These are phyloP conservation scores for Tripterygium wilfordii DNA, from an alignment of 177 flowering plant genomes.

Conservation along the genomic window DNA sequence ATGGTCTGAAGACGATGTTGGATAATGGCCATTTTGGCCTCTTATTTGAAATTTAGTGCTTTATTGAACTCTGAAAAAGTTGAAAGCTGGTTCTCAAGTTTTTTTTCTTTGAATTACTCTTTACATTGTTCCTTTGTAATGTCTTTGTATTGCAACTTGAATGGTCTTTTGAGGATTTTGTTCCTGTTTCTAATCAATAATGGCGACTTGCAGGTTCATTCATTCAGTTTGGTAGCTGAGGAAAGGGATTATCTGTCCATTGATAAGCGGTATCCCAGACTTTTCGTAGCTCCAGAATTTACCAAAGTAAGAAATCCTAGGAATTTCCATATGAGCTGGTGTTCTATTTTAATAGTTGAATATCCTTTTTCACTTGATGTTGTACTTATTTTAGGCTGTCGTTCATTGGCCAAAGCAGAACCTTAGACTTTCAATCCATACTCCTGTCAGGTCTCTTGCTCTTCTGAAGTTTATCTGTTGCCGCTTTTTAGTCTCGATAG, in stretches of 20 bases:
- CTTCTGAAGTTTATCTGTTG: neutral
- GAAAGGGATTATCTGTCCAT: constrained; percentile 80
- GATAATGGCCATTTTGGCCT: no score
- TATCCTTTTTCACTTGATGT: neutral
- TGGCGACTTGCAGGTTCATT: constrained; percentile 46
- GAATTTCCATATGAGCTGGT: neutral
- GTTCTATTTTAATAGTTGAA: neutral
- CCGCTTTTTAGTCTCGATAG: no score
- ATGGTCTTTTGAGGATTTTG: no score
- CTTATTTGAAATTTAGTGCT: no score
- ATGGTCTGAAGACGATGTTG: no score
- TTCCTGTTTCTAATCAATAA: no score
- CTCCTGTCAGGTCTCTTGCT: constrained; percentile 74
- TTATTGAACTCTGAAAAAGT: no score
- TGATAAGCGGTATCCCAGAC: constrained; percentile 73
- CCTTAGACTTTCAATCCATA: constrained; percentile 60
- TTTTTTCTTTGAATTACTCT: no score
- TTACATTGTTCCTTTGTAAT: no score
- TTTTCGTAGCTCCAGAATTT: constrained; percentile 74
- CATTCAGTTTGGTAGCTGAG: constrained; percentile 49
- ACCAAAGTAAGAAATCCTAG: constrained; percentile 47
- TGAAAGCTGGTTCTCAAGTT: no score
- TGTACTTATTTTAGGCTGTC: constrained; percentile 44
- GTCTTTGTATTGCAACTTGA: no score
- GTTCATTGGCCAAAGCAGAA: constrained; percentile 76